phyloP scores from a whole-genome alignment of 352 stramenopile genomes.

The Hyphochytrium catenoides region DNA sequence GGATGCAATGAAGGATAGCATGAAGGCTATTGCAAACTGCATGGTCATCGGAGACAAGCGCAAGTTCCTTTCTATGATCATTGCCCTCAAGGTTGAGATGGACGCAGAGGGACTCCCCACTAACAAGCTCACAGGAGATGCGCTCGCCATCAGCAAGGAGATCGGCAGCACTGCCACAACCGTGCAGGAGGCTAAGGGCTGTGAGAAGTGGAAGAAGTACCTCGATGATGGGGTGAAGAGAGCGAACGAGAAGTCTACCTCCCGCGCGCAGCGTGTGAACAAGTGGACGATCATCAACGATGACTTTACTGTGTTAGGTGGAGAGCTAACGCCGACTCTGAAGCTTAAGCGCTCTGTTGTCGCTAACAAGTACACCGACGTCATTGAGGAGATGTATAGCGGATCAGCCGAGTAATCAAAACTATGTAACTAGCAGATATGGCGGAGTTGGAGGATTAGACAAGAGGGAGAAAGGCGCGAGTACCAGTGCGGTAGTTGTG shows the following conservation, averaged over 20 bases:
- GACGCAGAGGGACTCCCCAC: conserved; percentile 54
- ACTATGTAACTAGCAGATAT: too few relatives aligned
- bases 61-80: conserved; percentile 69
- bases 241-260: conserved; percentile 24
- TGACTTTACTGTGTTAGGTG: conserved; percentile 58
- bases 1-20: conserved; percentile 63
- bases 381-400: conserved; percentile 63
- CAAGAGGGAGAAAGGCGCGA: too few relatives aligned
- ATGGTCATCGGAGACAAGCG: conserved; percentile 77
- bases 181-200: conserved; percentile 36
- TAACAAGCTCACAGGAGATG: conserved; percentile 42
- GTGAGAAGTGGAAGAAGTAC: conserved; percentile 38
- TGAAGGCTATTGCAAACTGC: conserved; percentile 60
- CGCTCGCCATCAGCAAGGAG: conserved; percentile 25
- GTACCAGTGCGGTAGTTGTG: too few relatives aligned
- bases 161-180: conserved; percentile 38
- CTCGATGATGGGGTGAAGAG: conserved; percentile 34
- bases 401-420: conserved; percentile 1
- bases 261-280: conserved; percentile 27
- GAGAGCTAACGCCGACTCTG: conserved; percentile 76
- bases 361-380: conserved; percentile 49
- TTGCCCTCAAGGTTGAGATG: conserved; percentile 54
- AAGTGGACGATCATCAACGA: conserved; percentile 44
- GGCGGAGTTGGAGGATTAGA: too few relatives aligned
- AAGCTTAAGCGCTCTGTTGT: conserved; percentile 75